Evolutionary conservation across 768 basidiomycete genomes (phyloP), one percentile per base, ranked within the genome.

Genomic region (Lactarius hatsudake): DNA sequence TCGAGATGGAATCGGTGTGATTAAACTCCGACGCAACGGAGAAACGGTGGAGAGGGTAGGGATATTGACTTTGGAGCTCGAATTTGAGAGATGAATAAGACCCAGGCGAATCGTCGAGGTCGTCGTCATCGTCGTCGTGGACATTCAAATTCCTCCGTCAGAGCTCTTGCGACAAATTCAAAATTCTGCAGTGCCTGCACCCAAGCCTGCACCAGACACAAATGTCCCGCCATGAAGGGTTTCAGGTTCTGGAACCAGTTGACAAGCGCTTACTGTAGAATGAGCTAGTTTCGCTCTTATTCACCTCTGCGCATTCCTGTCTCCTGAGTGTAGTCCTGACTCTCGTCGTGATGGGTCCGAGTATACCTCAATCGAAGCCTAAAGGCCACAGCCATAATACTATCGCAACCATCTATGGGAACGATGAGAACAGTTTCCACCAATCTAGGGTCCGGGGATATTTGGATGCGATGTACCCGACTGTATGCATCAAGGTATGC

Each of bases 81-180:
- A 59, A 63, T 61, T 62, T 67, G 56, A 32, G 57, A 59, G 61
- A 56, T 28, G 28, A 40, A 59, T 42, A 59, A 62, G 55, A 61
- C 7, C 57, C 56, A 12, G 9, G 38, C 0, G 15, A 26, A n/a
- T 26, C 53, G 18, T 20, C n/a, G 23, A 18, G 30, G 51, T 17
- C 5, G 30, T 6, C 30, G 15, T 13, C 32, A 15, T 34, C 56
- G 5, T 48, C 45, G 10, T 51, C 23, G 48, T 51, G 48, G 23
- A 26, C 4, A 48, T 15, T 51, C 23, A 20, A 59, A 42, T 28
- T 53, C 40, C 48, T n/a, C 32, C 45, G 42, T 53, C 30, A 23
- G 59, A 42, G 5, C n/a, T 28, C 51, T 32, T 36, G 20, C 30
- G n/a, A 13, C 30, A 30, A 36, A 23, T 32, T 57, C 26, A 10